Evolutionary conservation across 73 alveolate species (phyloP).

Genomic region (Durusdinium trenchii): DNA sequence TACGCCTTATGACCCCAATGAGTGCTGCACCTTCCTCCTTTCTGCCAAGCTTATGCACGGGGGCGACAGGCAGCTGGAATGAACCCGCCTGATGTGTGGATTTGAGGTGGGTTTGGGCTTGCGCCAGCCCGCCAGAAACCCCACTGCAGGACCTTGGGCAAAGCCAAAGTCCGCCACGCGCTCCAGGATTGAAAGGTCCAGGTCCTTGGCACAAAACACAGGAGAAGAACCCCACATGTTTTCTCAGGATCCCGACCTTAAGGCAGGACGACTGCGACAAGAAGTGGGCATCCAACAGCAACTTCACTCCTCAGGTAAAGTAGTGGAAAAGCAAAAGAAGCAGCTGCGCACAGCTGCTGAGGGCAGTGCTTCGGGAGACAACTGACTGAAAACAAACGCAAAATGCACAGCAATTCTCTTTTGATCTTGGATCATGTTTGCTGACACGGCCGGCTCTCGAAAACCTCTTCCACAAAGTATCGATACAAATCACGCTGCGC

Average conservation of each 20-base stretch:
- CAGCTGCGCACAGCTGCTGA: too few relatives aligned
- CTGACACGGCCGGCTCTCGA: neutral
- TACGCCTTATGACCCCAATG: too few relatives aligned
- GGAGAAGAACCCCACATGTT: neutral
- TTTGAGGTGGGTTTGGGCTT: neutral
- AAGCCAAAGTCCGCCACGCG: constrained; percentile 76
- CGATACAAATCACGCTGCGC: constrained; percentile 64
- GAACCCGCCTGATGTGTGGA: neutral
- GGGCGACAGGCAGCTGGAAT: constrained; percentile 1
- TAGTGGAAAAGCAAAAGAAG: too few relatives aligned
- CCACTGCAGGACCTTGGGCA: constrained; percentile 74
- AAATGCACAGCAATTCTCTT: too few relatives aligned
- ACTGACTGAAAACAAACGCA: too few relatives aligned
- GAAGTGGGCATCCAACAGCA: constrained; percentile 68
- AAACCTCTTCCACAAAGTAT: neutral
- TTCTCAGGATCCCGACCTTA: neutral
- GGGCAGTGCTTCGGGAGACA: too few relatives aligned
- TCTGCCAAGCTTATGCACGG: too few relatives aligned
- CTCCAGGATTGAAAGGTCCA: constrained; percentile 61
- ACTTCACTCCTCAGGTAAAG: constrained; percentile 56
- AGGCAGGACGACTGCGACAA: constrained; percentile 27
- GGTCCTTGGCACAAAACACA: neutral
- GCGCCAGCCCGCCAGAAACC: constrained; percentile 55
- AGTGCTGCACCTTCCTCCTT: too few relatives aligned
- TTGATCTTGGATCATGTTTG: too few relatives aligned